Base-by-base conservation (phyloP, 2,329 filamentous ascomycete species). In the Diaporthe sp. region DNA sequence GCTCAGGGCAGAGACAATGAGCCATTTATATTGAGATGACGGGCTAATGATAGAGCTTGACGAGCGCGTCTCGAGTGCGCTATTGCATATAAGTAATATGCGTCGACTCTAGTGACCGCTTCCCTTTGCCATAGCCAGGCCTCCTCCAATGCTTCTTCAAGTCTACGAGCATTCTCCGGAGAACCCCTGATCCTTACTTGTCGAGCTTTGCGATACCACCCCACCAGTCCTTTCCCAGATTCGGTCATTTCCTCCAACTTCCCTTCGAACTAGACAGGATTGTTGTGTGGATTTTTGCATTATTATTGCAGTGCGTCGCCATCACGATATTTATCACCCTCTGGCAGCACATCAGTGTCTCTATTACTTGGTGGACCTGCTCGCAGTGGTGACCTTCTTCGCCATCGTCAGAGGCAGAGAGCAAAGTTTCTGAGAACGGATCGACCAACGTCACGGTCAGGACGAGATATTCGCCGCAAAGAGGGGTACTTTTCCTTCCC, bases 151-250 rank as follows among this genome's bases (percentile, higher is more conserved):
- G 58, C 56, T 66, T 66, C 70, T 58, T 47, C 27, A 66, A 68
- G 71, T 66, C 55, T 30, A 71, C 70, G 58, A 75, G 47, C 58
- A 59, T 58, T 51, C 65, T 51, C 65, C 76, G 75, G 75, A 78
- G 76, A 76, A 80, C 75, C 79, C 79, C 72, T 77, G 75, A 77
- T 73, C 78, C 77, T 78, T 79, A 78, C 73, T 77, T 78, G 74
- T 76, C 56, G 74, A 78, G 72, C 72, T 75, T 71, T 76, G 76
- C 76, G 78, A 79, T 72, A 56, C 78, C 78, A 77, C 78, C 77
- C 77, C 77, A 73, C 77, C 71, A 75, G 75, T 75, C 71, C 65
- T 72, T 78, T 73, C 73, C 74, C 51, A 75, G 71, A 74, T 73
- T 77, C 76, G 71, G 68, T 74, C 76, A 68, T 77, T 76, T 76